Conservation (phyloP, 2,329 filamentous ascomycete genomes). For the Bimuria novae-zelandiae region DNA sequence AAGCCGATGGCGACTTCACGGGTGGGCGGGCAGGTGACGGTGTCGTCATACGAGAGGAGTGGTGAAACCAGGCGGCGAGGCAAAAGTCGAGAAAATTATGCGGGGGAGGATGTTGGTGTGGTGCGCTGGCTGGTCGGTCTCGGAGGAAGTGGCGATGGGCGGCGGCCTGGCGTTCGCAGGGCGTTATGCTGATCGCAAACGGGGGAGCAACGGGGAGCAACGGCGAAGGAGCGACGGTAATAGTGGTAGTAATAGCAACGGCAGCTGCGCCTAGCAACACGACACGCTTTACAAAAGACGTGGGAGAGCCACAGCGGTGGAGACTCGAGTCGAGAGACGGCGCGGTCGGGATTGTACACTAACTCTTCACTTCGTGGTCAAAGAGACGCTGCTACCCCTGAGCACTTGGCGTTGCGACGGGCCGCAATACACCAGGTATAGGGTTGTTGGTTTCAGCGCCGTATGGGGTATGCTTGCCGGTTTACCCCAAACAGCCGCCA, state of each 20-base stretch:
- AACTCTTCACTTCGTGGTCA: not conserved
- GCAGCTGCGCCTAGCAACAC: constrained; percentile 4
- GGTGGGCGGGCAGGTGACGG: constrained; percentile 25
- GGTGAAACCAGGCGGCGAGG: constrained; percentile 31
- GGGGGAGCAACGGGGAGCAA: constrained; percentile 19
- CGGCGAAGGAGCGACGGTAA: constrained; percentile 38
- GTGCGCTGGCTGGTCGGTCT: constrained; percentile 4
- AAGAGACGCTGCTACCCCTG: constrained; percentile 1
- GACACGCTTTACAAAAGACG: constrained; percentile 8
- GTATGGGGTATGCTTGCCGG: not conserved
- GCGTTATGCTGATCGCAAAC: constrained; percentile 2
- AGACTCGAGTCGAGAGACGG: not conserved
- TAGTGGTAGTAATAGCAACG: constrained; percentile 2
- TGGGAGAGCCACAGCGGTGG: constrained; percentile 1
- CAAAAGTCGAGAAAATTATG: constrained; percentile 30
- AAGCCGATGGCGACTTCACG: constrained; percentile 17
- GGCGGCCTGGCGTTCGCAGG: constrained; percentile 9
- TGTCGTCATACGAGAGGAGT: constrained; percentile 38
- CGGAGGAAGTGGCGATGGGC: not conserved
- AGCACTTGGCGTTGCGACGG: constrained; percentile 2
- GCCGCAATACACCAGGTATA: not conserved
- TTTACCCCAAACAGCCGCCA: not conserved
- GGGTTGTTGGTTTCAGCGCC: constrained; percentile 1
- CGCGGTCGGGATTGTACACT: not conserved
- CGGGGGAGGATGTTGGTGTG: constrained; percentile 9